phyloP scores from a whole-genome alignment of 768 basidiomycete species.

The Postia placenta region DNA sequence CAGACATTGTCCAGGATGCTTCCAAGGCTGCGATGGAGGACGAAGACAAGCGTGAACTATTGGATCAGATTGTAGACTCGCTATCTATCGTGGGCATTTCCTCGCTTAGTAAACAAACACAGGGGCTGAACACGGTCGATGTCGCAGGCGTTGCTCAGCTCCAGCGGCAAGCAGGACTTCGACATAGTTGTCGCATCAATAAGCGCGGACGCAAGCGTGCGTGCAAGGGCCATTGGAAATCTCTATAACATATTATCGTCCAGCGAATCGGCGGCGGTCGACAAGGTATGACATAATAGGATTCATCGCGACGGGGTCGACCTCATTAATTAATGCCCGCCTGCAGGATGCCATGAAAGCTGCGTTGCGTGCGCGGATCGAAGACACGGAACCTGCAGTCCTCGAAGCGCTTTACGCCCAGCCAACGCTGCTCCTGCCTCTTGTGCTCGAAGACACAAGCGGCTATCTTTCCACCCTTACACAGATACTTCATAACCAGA shows the following conservation, averaged over 20 bases:
- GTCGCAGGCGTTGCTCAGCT: no score
- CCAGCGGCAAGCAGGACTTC: background rate
- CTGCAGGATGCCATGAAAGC: slow-evolving; percentile 50
- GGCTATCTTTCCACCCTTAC: slow-evolving; percentile 43
- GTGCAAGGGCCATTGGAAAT: slow-evolving; percentile 52
- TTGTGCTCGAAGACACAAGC: slow-evolving; percentile 34
- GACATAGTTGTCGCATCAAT: slow-evolving; percentile 45
- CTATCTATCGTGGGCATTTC: slow-evolving; percentile 44
- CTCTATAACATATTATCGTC: slow-evolving; percentile 38
- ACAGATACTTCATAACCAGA: slow-evolving; percentile 26
- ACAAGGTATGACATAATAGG: slow-evolving; percentile 33
- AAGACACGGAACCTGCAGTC: slow-evolving; percentile 57
- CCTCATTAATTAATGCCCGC: background rate
- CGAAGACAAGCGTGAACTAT: slow-evolving; percentile 27
- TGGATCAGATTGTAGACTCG: slow-evolving; percentile 53
- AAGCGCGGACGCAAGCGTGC: slow-evolving; percentile 54
- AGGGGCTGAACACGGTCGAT: no score
- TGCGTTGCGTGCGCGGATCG: slow-evolving; percentile 61
- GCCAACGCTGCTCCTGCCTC: slow-evolving; percentile 38
- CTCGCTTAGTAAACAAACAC: background rate
- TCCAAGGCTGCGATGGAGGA: slow-evolving; percentile 32
- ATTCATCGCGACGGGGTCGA: slow-evolving; percentile 4
- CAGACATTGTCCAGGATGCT: slow-evolving; percentile 38
- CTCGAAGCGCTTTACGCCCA: slow-evolving; percentile 62
- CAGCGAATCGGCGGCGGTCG: slow-evolving; percentile 25